Evolutionary conservation across 805 yeast genomes (phyloP).

Genomic region (Ogataea zsoltii): DNA sequence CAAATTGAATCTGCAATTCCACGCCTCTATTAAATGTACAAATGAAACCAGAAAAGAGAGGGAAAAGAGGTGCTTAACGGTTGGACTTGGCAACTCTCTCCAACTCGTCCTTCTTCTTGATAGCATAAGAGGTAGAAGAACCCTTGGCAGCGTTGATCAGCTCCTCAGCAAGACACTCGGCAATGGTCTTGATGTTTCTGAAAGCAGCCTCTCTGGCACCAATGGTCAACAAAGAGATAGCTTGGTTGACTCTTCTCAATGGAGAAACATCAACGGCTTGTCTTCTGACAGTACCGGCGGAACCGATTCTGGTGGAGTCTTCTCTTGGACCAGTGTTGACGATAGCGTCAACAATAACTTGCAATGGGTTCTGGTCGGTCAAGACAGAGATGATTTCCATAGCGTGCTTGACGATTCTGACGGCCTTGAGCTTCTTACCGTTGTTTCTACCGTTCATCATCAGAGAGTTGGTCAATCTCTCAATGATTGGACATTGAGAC

Average conservation of each 20-base stretch:
- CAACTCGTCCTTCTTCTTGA: slow-evolving; percentile 99
- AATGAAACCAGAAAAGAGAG: slow-evolving; percentile 9
- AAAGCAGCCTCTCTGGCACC: slow-evolving; percentile 99
- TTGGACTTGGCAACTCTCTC: slow-evolving; percentile 99
- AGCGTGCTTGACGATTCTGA: slow-evolving; percentile 99
- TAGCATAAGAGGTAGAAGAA: slow-evolving; percentile 99
- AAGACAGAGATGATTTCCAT: slow-evolving; percentile 95
- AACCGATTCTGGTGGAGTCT: slow-evolving; percentile 99
- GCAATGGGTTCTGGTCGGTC: slow-evolving; percentile 99
- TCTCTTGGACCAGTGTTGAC: slow-evolving; percentile 99
- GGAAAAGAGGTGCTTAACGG: slow-evolving; percentile 69
- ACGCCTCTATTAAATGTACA: slow-evolving; percentile 11
- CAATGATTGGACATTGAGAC: slow-evolving; percentile 99
- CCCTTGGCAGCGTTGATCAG: slow-evolving; percentile 99
- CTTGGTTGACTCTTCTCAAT: slow-evolving; percentile 99
- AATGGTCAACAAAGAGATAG: slow-evolving; percentile 94
- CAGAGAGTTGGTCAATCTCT: slow-evolving; percentile 98
- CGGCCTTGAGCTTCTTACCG: slow-evolving; percentile 99
- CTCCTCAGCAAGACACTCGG: slow-evolving; percentile 99
- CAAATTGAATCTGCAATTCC: slow-evolving; percentile 6
- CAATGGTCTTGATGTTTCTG: slow-evolving; percentile 99
- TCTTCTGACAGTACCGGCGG: slow-evolving; percentile 99
- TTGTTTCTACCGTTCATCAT: slow-evolving; percentile 99
- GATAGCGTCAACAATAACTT: slow-evolving; percentile 98
- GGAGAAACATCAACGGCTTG: slow-evolving; percentile 99